Conservation (phyloP, 257 asterid species). For the Solanum pimpinellifolium region DNA sequence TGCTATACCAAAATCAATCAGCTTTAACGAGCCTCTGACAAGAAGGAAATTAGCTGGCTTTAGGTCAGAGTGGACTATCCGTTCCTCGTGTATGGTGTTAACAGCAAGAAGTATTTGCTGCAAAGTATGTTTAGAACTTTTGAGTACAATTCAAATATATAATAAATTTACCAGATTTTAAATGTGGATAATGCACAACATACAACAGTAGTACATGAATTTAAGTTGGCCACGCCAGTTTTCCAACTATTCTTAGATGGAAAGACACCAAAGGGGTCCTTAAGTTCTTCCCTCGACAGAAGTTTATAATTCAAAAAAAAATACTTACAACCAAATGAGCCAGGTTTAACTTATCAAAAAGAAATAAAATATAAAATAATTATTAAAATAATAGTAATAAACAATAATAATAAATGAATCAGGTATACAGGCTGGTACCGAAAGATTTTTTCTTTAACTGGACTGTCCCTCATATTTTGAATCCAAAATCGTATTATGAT, state of each 20-base stretch:
- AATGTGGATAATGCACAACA: background rate
- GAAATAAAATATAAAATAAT: background rate
- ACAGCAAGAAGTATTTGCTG: slow-evolving; percentile 98
- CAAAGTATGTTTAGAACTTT: background rate
- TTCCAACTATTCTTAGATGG: background rate
- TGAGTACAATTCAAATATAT: background rate
- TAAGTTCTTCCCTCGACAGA: background rate
- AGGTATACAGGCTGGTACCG: background rate
- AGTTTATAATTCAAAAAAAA: background rate
- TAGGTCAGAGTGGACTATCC: slow-evolving; percentile 94
- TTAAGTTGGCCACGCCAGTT: background rate
- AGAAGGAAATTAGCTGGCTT: slow-evolving; percentile 99
- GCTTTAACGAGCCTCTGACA: slow-evolving; percentile 88
- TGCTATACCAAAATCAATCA: slow-evolving; percentile 97
- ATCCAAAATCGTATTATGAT: background rate
- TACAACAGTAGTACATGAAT: background rate
- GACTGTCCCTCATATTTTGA: background rate
- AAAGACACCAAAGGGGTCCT: background rate
- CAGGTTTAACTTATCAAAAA: background rate
- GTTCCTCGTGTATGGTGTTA: slow-evolving; percentile 95
- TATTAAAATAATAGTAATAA: background rate
- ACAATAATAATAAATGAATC: background rate
- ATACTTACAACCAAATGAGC: background rate
- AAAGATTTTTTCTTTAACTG: background rate
- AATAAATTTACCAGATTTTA: background rate